Evolutionary conservation across 257 asterid genomes (phyloP).

Genomic region (Verbascum thapsus): DNA sequence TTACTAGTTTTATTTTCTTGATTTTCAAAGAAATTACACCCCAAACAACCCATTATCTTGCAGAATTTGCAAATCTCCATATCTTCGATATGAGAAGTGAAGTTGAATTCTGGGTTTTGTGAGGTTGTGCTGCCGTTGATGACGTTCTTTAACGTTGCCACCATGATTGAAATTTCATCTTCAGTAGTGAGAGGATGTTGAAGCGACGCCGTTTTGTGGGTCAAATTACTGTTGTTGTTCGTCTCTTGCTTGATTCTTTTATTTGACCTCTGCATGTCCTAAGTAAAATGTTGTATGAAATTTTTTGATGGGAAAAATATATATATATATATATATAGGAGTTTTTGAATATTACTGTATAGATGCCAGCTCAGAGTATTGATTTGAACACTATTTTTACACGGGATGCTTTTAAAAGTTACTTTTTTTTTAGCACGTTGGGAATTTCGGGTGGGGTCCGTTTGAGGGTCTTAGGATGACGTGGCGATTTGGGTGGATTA

Average conservation of each 20-base stretch:
- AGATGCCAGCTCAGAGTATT: conserved; percentile 43
- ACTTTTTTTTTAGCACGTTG: conserved; percentile 45
- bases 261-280: conserved; percentile 57
- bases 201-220: neutral
- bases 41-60: conserved; percentile 64
- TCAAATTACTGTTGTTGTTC: neutral
- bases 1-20: conserved; percentile 17
- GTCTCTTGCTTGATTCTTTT: conserved; percentile 42
- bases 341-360: neutral
- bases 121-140: conserved; percentile 39
- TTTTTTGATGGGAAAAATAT: neutral
- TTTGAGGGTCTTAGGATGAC: neutral
- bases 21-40: conserved; percentile 59
- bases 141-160: conserved; percentile 58
- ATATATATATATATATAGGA: conserved; percentile 27
- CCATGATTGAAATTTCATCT: conserved; percentile 70
- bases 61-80: conserved; percentile 60
- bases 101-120: neutral
- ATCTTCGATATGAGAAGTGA: conserved; percentile 11
- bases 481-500: neutral
- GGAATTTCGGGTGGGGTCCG: conserved; percentile 17
- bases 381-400: conserved; percentile 37
- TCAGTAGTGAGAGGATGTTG: conserved; percentile 38
- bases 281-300: neutral
- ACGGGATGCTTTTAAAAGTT: conserved; percentile 37